Conservation (phyloP, 2,329 filamentous ascomycete genomes). For the Colletotrichum somersetense region DNA sequence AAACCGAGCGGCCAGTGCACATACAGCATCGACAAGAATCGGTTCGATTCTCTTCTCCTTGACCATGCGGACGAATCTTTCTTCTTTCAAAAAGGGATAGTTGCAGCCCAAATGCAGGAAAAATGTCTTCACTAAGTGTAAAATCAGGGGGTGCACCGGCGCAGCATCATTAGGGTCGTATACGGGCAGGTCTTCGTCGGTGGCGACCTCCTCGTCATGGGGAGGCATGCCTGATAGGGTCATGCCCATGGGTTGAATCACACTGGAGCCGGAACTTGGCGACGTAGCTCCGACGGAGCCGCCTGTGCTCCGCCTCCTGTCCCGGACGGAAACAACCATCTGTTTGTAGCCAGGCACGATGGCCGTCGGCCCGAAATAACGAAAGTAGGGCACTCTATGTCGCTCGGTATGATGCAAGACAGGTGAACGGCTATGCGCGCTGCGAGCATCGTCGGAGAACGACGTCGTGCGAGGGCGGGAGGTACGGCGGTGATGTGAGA, state of each 20-base stretch:
- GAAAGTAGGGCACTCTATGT: conserved; percentile 85
- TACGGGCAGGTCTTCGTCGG: conserved; percentile 71
- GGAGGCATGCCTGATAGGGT: conserved; percentile 29
- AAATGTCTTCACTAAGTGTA: conserved; percentile 82
- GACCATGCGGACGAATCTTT: conserved; percentile 80
- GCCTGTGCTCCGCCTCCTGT: conserved; percentile 70
- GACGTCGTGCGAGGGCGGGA: conserved; percentile 52
- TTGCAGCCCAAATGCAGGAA: conserved; percentile 87
- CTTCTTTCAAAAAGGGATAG: conserved; percentile 83
- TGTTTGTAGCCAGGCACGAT: conserved; percentile 94
- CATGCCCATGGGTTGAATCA: conserved; percentile 30
- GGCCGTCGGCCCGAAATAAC: conserved; percentile 91
- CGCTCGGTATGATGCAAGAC: conserved; percentile 64
- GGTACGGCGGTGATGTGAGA: conserved; percentile 43
- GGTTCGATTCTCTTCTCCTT: conserved; percentile 85
- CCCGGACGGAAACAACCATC: conserved; percentile 84
- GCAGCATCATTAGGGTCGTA: conserved; percentile 80
- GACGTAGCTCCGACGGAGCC: conserved; percentile 69
- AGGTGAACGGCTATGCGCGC: conserved; percentile 58
- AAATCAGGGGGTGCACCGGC: conserved; percentile 81
- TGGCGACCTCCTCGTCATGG: conserved; percentile 56
- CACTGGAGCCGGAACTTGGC: conserved; percentile 55
- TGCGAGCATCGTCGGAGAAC: conserved; percentile 57
- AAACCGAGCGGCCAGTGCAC: conserved; percentile 84
- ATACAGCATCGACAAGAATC: conserved; percentile 89